A percentile compares a stretch with the other conserved stretches of the same genome.
Evolutionary conservation across 2,329 filamentous ascomycete genomes (phyloP).

Genomic region (Dactylonectria macrodidyma): DNA sequence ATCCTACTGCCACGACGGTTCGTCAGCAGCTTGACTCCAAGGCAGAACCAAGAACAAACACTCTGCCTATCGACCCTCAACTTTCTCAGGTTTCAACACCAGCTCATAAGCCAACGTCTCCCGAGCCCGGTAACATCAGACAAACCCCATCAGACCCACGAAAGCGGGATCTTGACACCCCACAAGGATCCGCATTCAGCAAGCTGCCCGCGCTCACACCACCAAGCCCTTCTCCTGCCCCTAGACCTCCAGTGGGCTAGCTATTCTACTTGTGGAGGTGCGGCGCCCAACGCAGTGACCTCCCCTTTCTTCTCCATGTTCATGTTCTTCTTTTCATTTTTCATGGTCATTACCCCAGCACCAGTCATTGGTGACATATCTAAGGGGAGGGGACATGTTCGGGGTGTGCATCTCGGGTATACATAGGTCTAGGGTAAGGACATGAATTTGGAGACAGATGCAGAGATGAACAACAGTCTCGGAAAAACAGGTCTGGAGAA

Average conservation of each 20-base stretch:
- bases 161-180: background rate
- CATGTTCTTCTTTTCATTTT: too few relatives aligned
- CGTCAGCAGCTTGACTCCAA: constrained; percentile 4
- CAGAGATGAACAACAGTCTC: background rate
- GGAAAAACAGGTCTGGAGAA: background rate
- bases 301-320: background rate
- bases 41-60: background rate
- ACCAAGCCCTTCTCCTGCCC: constrained; percentile 42
- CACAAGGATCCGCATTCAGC: constrained; percentile 1
- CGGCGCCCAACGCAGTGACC: background rate
- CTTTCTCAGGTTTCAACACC: constrained; percentile 10
- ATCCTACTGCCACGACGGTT: background rate
- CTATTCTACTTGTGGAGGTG: background rate
- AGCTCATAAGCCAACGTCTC: background rate
- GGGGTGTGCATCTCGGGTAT: too few relatives aligned
- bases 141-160: background rate
- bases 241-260: constrained; percentile 22
- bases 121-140: constrained; percentile 12
- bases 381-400: too few relatives aligned
- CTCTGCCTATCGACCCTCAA: background rate
- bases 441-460: too few relatives aligned
- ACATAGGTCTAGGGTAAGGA: background rate
- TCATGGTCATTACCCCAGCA: too few relatives aligned
- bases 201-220: constrained; percentile 30
- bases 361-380: too few relatives aligned